Evolutionary conservation across 2,329 filamentous ascomycete species (phyloP).

Genomic region (Alternaria incomplexa): DNA sequence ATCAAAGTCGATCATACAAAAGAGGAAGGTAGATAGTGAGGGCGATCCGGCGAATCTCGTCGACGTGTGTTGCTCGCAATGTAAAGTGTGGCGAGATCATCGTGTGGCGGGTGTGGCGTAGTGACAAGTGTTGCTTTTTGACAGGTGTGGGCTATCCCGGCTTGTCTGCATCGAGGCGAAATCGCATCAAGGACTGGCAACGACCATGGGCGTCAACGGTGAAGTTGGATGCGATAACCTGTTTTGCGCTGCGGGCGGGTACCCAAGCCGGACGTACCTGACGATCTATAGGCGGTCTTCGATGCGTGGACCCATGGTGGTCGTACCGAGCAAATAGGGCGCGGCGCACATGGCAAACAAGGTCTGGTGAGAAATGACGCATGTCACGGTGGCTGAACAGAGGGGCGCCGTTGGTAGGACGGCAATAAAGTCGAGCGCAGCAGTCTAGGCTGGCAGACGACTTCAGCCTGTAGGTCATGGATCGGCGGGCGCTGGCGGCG

Average conservation of each 20-base stretch:
- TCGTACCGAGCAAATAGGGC: conserved; percentile 7
- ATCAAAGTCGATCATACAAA: background rate
- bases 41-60: conserved; percentile 3
- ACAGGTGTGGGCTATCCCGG: background rate
- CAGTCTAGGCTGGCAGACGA: background rate
- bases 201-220: background rate
- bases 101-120: background rate
- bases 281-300: conserved; percentile 11
- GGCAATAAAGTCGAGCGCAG: background rate
- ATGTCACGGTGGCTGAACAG: conserved; percentile 10
- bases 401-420: background rate
- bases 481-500: background rate
- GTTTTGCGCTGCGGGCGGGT: background rate
- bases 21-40: background rate
- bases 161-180: background rate
- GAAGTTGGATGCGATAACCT: background rate
- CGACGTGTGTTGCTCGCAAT: background rate
- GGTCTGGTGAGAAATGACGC: conserved; percentile 9
- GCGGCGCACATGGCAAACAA: conserved; percentile 17
- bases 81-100: background rate
- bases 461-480: background rate
- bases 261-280: conserved; percentile 9
- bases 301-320: background rate
- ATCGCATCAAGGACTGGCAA: background rate
- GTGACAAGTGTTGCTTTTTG: background rate